phyloP scores from a whole-genome alignment of 1,284 basidiomycete genomes.

The Heimioporus punctisporus region DNA sequence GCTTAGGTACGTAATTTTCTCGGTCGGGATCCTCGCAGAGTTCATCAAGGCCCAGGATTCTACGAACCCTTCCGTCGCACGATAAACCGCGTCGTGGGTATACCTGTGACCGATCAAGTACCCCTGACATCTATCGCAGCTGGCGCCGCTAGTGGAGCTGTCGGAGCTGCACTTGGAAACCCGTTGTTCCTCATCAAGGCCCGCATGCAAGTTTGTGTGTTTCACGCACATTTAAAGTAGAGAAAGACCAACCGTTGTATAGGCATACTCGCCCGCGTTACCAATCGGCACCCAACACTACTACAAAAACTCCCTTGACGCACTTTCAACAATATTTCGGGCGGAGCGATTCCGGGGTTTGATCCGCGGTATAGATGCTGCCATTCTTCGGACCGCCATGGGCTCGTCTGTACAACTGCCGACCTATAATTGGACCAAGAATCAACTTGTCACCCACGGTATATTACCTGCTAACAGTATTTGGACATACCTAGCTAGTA shows the following conservation, averaged over 20 bases:
- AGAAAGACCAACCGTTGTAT: conserved; percentile 3
- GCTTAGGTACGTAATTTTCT: conserved; percentile 65
- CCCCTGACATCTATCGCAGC: conserved; percentile 79
- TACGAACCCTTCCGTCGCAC: conserved; percentile 90
- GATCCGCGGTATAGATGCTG: conserved; percentile 91
- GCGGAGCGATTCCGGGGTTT: conserved; percentile 83
- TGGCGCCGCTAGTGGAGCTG: conserved; percentile 87
- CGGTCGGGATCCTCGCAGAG: background rate
- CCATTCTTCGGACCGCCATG: conserved; percentile 93
- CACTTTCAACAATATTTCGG: conserved; percentile 78
- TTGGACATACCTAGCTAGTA: conserved; percentile 89
- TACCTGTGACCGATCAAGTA: conserved; percentile 64
- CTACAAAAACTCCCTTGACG: conserved; percentile 86
- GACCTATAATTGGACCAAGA: conserved; percentile 94
- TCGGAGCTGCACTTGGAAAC: conserved; percentile 92
- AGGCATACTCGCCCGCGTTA: conserved; percentile 93
- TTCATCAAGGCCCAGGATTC: conserved; percentile 63
- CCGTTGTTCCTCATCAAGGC: conserved; percentile 98
- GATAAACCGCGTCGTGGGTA: conserved; percentile 74
- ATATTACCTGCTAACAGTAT: conserved; percentile 75
- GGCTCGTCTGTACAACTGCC: conserved; percentile 95
- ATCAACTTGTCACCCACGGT: conserved; percentile 65
- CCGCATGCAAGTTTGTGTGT: conserved; percentile 85
- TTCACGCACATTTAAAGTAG: background rate
- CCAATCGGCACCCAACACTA: conserved; percentile 94